Evolutionary conservation across 2,329 filamentous ascomycete species (phyloP).

Genomic region (Colletotrichum sp.): DNA sequence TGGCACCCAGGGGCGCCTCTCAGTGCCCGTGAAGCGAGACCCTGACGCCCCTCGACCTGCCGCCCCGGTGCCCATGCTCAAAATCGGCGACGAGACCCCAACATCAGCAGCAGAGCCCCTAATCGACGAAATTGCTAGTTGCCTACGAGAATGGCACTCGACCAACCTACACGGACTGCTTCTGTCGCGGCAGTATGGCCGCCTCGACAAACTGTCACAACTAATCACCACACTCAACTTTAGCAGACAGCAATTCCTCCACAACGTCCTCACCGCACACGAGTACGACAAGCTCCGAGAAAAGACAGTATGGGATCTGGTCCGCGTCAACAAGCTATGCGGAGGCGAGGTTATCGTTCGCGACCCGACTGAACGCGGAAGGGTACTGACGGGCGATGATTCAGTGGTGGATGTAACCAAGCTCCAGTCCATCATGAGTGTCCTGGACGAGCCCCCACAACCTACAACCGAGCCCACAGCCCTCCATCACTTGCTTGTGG

Average conservation of each 20-base stretch:
- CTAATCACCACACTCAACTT: slow-evolving; percentile 85
- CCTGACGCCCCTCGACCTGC: slow-evolving; percentile 77
- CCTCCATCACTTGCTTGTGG: slow-evolving; percentile 82
- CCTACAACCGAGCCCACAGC: slow-evolving; percentile 70
- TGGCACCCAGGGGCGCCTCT: slow-evolving; percentile 46
- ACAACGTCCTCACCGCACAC: slow-evolving; percentile 88
- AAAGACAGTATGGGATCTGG: slow-evolving; percentile 93
- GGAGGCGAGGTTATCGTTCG: slow-evolving; percentile 94
- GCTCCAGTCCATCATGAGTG: slow-evolving; percentile 94
- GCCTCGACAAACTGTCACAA: slow-evolving; percentile 80
- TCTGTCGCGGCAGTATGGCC: slow-evolving; percentile 79
- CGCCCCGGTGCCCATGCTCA: slow-evolving; percentile 95
- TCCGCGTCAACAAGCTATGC: slow-evolving; percentile 92
- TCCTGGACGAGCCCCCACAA: slow-evolving; percentile 82
- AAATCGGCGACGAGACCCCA: slow-evolving; percentile 95
- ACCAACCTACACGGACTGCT: slow-evolving; percentile 94
- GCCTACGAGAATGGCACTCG: slow-evolving; percentile 96
- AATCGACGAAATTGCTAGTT: slow-evolving; percentile 97
- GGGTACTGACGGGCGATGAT: slow-evolving; percentile 89
- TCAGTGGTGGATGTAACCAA: slow-evolving; percentile 90
- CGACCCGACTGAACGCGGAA: slow-evolving; percentile 81
- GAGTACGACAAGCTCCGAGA: slow-evolving; percentile 85
- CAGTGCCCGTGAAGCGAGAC: slow-evolving; percentile 61
- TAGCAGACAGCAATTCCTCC: slow-evolving; percentile 85
- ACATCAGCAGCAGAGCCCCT: slow-evolving; percentile 88